phyloP scores from a whole-genome alignment of 441 rosid genomes.

The Brassica balearica region DNA sequence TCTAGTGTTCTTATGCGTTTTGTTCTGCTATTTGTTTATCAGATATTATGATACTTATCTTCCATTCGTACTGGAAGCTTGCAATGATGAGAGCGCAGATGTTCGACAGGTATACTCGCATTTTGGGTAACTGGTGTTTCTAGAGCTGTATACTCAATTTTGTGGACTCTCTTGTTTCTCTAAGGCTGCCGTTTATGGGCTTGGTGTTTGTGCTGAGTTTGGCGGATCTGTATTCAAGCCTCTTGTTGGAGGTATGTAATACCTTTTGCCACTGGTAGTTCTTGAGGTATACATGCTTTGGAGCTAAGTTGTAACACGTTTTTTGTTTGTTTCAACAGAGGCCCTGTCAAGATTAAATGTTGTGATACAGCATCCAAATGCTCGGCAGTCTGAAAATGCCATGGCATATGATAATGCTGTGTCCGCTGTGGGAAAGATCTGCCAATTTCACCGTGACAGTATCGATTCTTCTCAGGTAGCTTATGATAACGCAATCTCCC shows the following conservation, averaged over 20 bases:
- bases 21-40: slow-evolving; percentile 40
- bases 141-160: slow-evolving; percentile 16
- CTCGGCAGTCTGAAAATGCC: slow-evolving; percentile 82
- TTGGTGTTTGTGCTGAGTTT: slow-evolving; percentile 99
- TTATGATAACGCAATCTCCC: background rate
- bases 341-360: slow-evolving; percentile 92
- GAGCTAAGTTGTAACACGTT: slow-evolving; percentile 31
- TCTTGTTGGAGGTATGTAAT: slow-evolving; percentile 85
- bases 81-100: slow-evolving; percentile 92
- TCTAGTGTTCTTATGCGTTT: slow-evolving; percentile 16
- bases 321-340: slow-evolving; percentile 61
- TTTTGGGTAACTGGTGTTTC: slow-evolving; percentile 17
- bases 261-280: slow-evolving; percentile 12
- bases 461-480: slow-evolving; percentile 90
- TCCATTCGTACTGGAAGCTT: slow-evolving; percentile 97
- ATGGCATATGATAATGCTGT: slow-evolving; percentile 99
- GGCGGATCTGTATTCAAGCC: slow-evolving; percentile 92
- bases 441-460: slow-evolving; percentile 89
- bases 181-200: slow-evolving; percentile 99
- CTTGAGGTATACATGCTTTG: background rate
- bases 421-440: slow-evolving; percentile 97
- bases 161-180: slow-evolving; percentile 33
- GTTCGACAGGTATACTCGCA: slow-evolving; percentile 81
- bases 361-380: slow-evolving; percentile 83
- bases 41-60: slow-evolving; percentile 97